These are phyloP conservation scores for Cenchrus purpureus DNA, from an alignment of 176 grass and related monocot genomes.

Conservation along the genomic window DNA sequence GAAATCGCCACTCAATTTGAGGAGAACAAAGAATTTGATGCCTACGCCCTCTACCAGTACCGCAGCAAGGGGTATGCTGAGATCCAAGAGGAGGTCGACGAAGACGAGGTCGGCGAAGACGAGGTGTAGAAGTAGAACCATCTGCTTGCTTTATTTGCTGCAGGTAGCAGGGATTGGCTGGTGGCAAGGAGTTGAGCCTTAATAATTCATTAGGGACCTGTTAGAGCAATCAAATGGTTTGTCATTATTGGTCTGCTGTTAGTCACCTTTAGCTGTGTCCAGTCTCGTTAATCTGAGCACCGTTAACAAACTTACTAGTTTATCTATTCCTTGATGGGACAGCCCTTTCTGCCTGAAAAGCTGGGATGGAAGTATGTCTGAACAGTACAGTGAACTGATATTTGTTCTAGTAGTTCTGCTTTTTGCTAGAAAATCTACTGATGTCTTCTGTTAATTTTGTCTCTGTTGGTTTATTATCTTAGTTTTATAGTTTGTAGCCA, in stretches of 20 bases:
- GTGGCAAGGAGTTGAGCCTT: no score
- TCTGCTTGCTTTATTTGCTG: no score
- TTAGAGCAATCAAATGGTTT: not conserved
- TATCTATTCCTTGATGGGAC: slow-evolving; percentile 23
- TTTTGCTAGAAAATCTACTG: not conserved
- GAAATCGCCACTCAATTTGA: not conserved
- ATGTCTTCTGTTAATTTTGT: not conserved
- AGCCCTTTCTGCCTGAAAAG: not conserved
- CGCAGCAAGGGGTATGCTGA: not conserved
- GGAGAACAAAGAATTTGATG: not conserved
- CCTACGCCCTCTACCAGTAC: not conserved
- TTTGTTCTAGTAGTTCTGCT: not conserved
- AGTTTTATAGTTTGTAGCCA: not conserved
- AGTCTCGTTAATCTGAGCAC: slow-evolving; percentile 1
- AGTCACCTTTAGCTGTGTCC: slow-evolving; percentile 18
- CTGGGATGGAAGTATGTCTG: not conserved
- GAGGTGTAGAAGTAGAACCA: not conserved
- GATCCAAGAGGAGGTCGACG: not conserved
- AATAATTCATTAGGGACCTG: no score
- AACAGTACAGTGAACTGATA: slow-evolving; percentile 1
- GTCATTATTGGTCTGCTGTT: not conserved
- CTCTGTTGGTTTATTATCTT: not conserved
- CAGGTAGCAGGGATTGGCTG: not conserved
- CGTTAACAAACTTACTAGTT: not conserved
- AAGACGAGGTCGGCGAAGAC: not conserved